Percentiles rank a stretch among this genome's conserved stretches.
phyloP scores from a whole-genome alignment of 129 eudicot species.

The Helianthus annuus region HanXRQr2.0-SUNRISE NC_035444.2:51896561-51897060 shows the following conservation, averaged over 20 bases:
- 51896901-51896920: not conserved
- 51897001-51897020: not conserved
- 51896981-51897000: not conserved
- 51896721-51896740: not conserved
- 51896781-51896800: not conserved
- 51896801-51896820: too few relatives aligned
- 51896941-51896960: not conserved
- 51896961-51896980: not conserved
- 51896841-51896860: too few relatives aligned
- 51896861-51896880: too few relatives aligned
- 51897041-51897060: not conserved
- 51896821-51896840: too few relatives aligned
- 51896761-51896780: not conserved
- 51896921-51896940: not conserved
- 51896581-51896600: slow-evolving; percentile 91
- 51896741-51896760: not conserved
- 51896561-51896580: slow-evolving; percentile 86
- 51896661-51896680: slow-evolving; percentile 9
- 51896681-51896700: not conserved
- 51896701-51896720: not conserved
- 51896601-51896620: slow-evolving; percentile 71
- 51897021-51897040: not conserved
- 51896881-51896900: too few relatives aligned
- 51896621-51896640: slow-evolving; percentile 48
- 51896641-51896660: slow-evolving; percentile 43